Conservation (phyloP, 2,329 filamentous ascomycete genomes). For the Hypoxylon sp. region DNA sequence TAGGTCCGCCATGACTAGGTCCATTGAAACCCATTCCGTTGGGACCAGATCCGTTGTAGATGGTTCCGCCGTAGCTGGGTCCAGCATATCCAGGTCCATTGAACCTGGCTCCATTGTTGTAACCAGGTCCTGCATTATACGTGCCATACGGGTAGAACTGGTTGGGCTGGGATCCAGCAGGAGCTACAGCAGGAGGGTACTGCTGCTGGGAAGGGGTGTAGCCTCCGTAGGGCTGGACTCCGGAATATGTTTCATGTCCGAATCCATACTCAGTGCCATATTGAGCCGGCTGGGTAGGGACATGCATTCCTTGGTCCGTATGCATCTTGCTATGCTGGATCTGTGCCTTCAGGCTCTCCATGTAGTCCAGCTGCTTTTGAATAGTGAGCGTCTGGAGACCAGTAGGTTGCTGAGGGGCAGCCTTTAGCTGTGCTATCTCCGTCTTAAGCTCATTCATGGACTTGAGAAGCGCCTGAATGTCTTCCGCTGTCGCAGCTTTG, state of each 20-base stretch:
- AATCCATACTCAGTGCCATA: neutral
- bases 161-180: neutral
- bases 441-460: constrained; percentile 20
- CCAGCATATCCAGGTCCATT: neutral
- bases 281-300: neutral
- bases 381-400: neutral
- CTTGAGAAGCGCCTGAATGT: constrained; percentile 5
- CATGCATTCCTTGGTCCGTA: neutral
- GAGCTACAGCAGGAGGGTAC: neutral
- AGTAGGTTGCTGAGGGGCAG: neutral
- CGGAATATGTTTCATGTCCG: neutral
- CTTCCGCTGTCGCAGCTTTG: constrained; percentile 1
- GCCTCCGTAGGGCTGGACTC: neutral
- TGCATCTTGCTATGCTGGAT: neutral
- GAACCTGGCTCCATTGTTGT: neutral
- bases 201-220: constrained; percentile 1
- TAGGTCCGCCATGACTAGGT: neutral
- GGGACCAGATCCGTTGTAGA: neutral
- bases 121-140: neutral
- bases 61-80: neutral
- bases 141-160: neutral
- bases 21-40: neutral
- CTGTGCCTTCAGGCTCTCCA: constrained; percentile 9
- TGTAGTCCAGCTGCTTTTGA: constrained; percentile 7
- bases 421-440: constrained; percentile 20